phyloP scores from a whole-genome alignment of 345 rosid genomes.

The thale cress (Arabidopsis thaliana) region DNA sequence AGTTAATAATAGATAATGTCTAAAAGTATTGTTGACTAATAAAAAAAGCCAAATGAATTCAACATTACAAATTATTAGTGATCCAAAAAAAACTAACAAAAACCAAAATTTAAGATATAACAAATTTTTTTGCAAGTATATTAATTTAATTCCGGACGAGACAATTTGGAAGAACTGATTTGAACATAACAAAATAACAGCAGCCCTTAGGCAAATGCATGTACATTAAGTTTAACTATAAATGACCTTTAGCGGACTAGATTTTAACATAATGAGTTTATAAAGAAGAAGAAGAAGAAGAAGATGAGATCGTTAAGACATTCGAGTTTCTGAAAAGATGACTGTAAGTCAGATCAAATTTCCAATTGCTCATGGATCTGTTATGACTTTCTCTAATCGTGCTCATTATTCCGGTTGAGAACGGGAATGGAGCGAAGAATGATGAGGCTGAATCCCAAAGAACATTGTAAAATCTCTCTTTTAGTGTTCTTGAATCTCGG shows the following conservation, averaged over 20 bases:
- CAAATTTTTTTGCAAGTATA: too few relatives aligned
- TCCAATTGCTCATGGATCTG: neutral
- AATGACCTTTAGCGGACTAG: neutral
- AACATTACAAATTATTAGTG: too few relatives aligned
- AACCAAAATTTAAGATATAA: too few relatives aligned
- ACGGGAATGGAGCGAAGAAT: constrained; percentile 38
- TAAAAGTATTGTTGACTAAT: too few relatives aligned
- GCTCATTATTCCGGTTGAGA: constrained; percentile 41
- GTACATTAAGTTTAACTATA: neutral
- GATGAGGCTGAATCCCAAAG: constrained; percentile 51
- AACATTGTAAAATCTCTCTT: constrained; percentile 50
- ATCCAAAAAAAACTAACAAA: too few relatives aligned
- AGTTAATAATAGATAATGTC: too few relatives aligned
- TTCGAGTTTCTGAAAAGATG: constrained; percentile 22
- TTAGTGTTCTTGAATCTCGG: constrained; percentile 5
- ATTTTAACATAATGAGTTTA: neutral
- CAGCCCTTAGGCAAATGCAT: neutral
- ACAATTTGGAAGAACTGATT: too few relatives aligned
- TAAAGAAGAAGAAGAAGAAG: neutral
- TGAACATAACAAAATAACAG: neutral
- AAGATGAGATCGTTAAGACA: constrained; percentile 30
- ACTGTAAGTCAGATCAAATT: constrained; percentile 36
- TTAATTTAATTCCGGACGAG: too few relatives aligned
- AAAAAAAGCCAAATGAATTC: too few relatives aligned
- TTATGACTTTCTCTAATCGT: neutral